Percentiles rank a stretch among this genome's conserved stretches.
These are phyloP conservation scores for Psilocybe sp. DNA, from an alignment of 768 basidiomycete species.

Conservation along the genomic window DNA sequence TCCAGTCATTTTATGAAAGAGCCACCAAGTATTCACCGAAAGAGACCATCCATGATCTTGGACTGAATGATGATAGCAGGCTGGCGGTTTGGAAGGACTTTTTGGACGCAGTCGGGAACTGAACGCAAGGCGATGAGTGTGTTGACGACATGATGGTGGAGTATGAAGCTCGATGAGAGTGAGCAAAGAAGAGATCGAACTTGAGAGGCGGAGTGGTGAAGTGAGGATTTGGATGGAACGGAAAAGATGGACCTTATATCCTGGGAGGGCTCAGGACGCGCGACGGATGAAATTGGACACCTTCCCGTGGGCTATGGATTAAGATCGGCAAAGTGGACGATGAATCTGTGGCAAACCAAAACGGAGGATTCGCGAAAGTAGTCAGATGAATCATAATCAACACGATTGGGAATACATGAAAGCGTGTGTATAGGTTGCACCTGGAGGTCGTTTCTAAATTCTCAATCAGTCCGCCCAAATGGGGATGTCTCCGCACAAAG, in stretches of 20 bases:
- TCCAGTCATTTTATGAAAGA: neutral
- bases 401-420: constrained; percentile 21
- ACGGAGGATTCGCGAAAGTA: constrained; percentile 30
- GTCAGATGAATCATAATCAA: constrained; percentile 29
- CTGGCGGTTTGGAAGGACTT: constrained; percentile 41
- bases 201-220: constrained; percentile 13
- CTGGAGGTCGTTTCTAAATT: constrained; percentile 22
- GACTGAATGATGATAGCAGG: constrained; percentile 39
- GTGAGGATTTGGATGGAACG: constrained; percentile 23
- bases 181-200: constrained; percentile 6
- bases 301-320: constrained; percentile 35
- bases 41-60: constrained; percentile 46
- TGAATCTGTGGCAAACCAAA: constrained; percentile 26
- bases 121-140: constrained; percentile 35
- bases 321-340: constrained; percentile 38
- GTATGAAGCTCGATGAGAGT: constrained; percentile 4
- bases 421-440: constrained; percentile 23
- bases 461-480: constrained; percentile 26
- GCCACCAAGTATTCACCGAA: constrained; percentile 36
- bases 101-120: constrained; percentile 39
- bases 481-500: constrained; percentile 21
- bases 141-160: constrained; percentile 33
- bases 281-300: constrained; percentile 30
- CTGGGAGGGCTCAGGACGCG: constrained; percentile 18
- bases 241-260: constrained; percentile 35